Base-by-base conservation (phyloP, 352 stramenopile species). In the Thraustotheca clavata region DNA sequence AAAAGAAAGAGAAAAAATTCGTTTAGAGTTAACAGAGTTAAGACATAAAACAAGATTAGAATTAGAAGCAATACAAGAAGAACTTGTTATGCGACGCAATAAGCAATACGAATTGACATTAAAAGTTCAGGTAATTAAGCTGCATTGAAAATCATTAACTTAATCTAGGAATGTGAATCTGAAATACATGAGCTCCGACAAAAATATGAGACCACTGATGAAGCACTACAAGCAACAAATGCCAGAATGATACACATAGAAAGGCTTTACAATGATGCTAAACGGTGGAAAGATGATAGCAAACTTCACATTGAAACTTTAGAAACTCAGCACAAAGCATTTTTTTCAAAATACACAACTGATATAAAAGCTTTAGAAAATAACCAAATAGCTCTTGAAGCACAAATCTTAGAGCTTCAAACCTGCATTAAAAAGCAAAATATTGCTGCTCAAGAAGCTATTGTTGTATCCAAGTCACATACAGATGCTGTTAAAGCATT, bases 21-120 rank as follows among this genome's bases (percentile, higher is more conserved):
- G 35, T 24, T 62, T 78, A 2, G 79, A 89, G 20, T 35, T 89
- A 26, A 60, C 72, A 1, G 62, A 52, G 7, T 71, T 71, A 41
- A 76, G 75, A 5, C 43, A 82, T n/a, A 69, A 74, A 16, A 71
- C 77, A n/a, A 75, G 87, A 33, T 62, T 88, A 29, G 72, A 86
- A 62, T 72, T 86, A 3, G 80, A 89, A 20, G 77, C 80, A 36
- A 70, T 86, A 33, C 77, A 89, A 55, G 82, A 69, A 11, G 83
- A 91, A 71, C 63, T 91, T 0, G 75, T 89, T 0, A 77, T 86
- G 73, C 72, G 83, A 1, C 74, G 83, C 14, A 89, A 82, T 50
- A 88, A 86, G 40, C 80, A 91, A 46, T 91, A 89, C 57, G 83
- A 91, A n/a, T 73, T 91, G 16, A 85, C 80, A 24, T 62, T 88